Conservation (phyloP, 2,329 filamentous ascomycete genomes). For the Xylogone sp. region DNA sequence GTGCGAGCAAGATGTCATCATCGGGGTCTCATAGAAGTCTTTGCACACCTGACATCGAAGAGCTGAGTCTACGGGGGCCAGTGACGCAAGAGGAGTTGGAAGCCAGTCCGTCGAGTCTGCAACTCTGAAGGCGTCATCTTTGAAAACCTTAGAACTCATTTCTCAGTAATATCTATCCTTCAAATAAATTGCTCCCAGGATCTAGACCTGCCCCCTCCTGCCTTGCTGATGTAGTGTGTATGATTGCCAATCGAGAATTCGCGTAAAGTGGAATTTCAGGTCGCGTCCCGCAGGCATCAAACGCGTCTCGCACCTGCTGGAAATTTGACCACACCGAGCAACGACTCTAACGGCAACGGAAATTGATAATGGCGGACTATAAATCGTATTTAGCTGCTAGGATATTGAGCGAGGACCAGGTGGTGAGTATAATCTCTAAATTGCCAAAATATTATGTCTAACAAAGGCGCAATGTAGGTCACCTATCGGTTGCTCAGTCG, state of each 20-base stretch:
- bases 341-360: background rate
- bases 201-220: background rate
- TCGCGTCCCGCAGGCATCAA: slow-evolving; percentile 8
- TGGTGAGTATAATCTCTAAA: slow-evolving; percentile 16
- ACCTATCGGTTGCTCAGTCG: slow-evolving; percentile 85
- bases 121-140: slow-evolving; percentile 37
- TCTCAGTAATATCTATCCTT: background rate
- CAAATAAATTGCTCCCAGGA: background rate
- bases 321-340: slow-evolving; percentile 1
- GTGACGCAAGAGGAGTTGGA: slow-evolving; percentile 59
- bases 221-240: slow-evolving; percentile 6
- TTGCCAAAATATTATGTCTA: background rate
- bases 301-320: slow-evolving; percentile 11
- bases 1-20: slow-evolving; percentile 91
- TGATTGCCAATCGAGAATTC: slow-evolving; percentile 9
- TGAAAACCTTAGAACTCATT: slow-evolving; percentile 2
- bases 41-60: slow-evolving; percentile 97
- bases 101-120: slow-evolving; percentile 86
- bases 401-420: slow-evolving; percentile 29
- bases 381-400: slow-evolving; percentile 28
- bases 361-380: slow-evolving; percentile 26
- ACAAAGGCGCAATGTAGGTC: slow-evolving; percentile 53
- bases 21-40: slow-evolving; percentile 91
- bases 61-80: slow-evolving; percentile 74
- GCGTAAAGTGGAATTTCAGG: slow-evolving; percentile 22